Evolutionary conservation across 164 flowering plant species (phyloP).

Genomic region (Cinnamomum micranthum): DNA sequence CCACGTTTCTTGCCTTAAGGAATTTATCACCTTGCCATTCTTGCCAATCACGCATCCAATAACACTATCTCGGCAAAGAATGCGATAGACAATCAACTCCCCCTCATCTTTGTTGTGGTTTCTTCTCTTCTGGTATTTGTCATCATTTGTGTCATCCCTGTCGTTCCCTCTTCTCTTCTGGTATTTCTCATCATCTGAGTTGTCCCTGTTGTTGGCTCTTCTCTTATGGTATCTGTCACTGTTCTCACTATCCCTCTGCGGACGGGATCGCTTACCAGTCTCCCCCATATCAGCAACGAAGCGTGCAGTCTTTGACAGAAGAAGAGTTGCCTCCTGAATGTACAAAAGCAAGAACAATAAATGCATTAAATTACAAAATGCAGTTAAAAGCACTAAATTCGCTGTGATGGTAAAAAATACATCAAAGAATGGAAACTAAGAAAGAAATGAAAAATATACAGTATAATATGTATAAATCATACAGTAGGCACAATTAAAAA

Average conservation of each 20-base stretch:
- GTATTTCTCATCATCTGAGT: constrained; percentile 37
- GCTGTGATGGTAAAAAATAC: neutral
- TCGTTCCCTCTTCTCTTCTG: constrained; percentile 27
- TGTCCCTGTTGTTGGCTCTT: constrained; percentile 26
- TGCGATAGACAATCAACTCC: constrained; percentile 73
- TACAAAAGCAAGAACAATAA: neutral
- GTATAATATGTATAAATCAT: neutral
- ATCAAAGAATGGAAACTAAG: neutral
- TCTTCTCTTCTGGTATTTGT: constrained; percentile 40
- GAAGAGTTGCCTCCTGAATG: neutral
- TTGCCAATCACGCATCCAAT: constrained; percentile 98
- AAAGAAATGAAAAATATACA: neutral
- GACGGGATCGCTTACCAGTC: constrained; percentile 60
- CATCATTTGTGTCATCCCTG: constrained; percentile 29
- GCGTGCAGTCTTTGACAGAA: neutral
- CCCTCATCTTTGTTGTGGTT: constrained; percentile 35
- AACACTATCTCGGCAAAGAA: constrained; percentile 73
- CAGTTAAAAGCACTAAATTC: neutral
- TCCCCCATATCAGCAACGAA: constrained; percentile 49
- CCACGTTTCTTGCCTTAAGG: constrained; percentile 72
- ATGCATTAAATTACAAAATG: neutral
- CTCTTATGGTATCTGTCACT: constrained; percentile 30
- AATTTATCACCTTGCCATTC: constrained; percentile 83
- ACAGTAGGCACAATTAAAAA: too few species aligned
- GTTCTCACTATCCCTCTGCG: constrained; percentile 40